Evolutionary conservation across 2,329 filamentous ascomycete genomes (phyloP), one percentile per base, ranked within the genome.

Genomic region (Sclerotinia glacialis): DNA sequence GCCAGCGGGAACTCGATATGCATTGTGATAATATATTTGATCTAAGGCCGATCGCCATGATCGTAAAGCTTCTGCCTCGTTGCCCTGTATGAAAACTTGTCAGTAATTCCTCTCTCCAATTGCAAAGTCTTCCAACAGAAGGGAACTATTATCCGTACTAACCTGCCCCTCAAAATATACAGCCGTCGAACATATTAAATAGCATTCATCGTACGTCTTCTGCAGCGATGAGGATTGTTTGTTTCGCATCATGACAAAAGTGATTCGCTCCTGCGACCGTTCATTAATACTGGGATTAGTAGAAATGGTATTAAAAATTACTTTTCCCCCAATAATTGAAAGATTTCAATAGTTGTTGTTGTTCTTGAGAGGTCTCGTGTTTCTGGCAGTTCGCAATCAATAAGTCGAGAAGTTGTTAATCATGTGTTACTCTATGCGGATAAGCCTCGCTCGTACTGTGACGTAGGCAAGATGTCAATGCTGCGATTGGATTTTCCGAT

Each of bases 151-250:
- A 26, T 28, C 34, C 11, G 2, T 52, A 56, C 78, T 71, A 80
- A 96, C 93, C 86, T 96, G 90, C 77, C 89, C 87, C 80, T 99
- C 95, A 78, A 97, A 97, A 80, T 97, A 97, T 64, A 97, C 91
- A 49, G 94, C 94, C 1, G 93, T 98, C 18, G 93, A 97, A 79
- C 93, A 97, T 76, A 90, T 93, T 73, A 97, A 81, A 80, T 97
- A 97, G 78, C 91, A 93, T 78, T 98, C 93, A 81, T 98, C 94
- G 80, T 98, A 98, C 66, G 93, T 96, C 85, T 97, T 97, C 81
- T 98, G 94, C 78, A 97, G 87, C 69, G 88, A 87, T 78, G 90
- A 87, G 76, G 88, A 83, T 69, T 83, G 82, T 76, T 87, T 87
- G 77, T 81, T 81, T 76, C 83, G 82, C 80, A 84, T 79, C 75